phyloP scores from a whole-genome alignment of 129 eudicot genomes.

The Centrapalus pauciflorus region DNA sequence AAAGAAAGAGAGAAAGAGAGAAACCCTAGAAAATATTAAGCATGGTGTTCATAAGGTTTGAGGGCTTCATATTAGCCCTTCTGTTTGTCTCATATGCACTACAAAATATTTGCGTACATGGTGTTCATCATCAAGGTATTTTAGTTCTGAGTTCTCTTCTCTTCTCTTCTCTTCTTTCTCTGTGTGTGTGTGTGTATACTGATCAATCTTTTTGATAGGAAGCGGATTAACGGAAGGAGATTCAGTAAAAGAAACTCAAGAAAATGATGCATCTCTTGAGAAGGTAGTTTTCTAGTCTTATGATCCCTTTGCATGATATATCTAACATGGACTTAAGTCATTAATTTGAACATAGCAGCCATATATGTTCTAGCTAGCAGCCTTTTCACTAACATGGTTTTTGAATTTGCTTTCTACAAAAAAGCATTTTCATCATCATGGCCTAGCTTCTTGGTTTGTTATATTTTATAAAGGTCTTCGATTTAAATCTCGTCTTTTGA shows the following conservation, averaged over 20 bases:
- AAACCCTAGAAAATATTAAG: constrained; percentile 11
- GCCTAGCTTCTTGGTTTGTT: no score
- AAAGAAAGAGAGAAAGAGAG: no score
- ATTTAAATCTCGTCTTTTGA: neutral
- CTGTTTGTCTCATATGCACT: constrained; percentile 25
- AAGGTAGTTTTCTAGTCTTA: constrained; percentile 26
- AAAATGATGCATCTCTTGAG: constrained; percentile 16
- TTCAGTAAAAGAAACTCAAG: constrained; percentile 13
- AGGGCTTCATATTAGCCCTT: constrained; percentile 21
- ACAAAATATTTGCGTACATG: constrained; percentile 22
- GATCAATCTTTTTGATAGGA: constrained; percentile 35
- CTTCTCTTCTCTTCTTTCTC: neutral
- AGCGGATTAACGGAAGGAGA: constrained; percentile 23
- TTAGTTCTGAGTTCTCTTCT: neutral
- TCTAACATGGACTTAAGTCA: no score
- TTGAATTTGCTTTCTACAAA: no score
- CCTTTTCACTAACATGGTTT: no score
- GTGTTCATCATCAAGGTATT: constrained; percentile 26
- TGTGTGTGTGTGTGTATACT: no score
- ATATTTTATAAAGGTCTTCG: no score
- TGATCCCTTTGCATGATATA: neutral
- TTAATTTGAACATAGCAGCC: neutral
- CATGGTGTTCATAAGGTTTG: constrained; percentile 24
- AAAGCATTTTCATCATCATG: no score
- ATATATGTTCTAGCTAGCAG: neutral